Percentiles rank a stretch among this genome's conserved stretches.
These are phyloP conservation scores for Cryptosporidium meleagridis DNA, from an alignment of 169 alveolate species.

Conservation along the genomic window DNA sequence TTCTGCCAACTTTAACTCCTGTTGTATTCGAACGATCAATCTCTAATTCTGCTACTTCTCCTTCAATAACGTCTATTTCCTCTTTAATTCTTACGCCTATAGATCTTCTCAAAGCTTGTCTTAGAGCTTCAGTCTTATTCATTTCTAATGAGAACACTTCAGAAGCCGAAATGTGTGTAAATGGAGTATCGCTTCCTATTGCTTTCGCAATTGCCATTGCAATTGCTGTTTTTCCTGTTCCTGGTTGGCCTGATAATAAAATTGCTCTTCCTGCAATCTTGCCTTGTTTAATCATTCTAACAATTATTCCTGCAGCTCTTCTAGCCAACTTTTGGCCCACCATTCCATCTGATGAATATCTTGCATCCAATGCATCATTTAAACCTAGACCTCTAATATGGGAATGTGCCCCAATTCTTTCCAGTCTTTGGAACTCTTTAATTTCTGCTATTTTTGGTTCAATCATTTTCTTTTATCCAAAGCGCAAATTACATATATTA, in stretches of 20 bases:
- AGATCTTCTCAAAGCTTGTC: constrained; percentile 97
- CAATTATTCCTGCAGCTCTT: constrained; percentile 94
- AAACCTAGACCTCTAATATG: constrained; percentile 98
- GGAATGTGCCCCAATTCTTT: constrained; percentile 97
- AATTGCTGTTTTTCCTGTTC: constrained; percentile 99
- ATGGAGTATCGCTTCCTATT: constrained; percentile 96
- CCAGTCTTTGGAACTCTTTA: constrained; percentile 90
- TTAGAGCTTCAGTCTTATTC: constrained; percentile 96
- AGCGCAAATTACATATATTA: not conserved
- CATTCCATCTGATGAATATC: constrained; percentile 94
- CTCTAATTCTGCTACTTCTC: constrained; percentile 99
- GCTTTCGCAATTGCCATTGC: constrained; percentile 99
- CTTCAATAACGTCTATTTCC: constrained; percentile 99
- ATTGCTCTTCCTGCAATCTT: constrained; percentile 98
- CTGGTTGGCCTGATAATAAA: constrained; percentile 99
- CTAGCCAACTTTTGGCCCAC: constrained; percentile 95
- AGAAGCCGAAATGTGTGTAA: constrained; percentile 97
- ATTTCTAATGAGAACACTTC: constrained; percentile 98
- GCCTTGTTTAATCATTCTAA: constrained; percentile 96
- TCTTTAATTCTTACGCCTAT: constrained; percentile 98
- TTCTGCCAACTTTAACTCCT: constrained; percentile 92
- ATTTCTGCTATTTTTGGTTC: constrained; percentile 86
- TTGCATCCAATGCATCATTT: constrained; percentile 94
- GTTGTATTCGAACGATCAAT: constrained; percentile 91
- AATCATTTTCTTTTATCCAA: not conserved